Conservation (phyloP, 371 early-diverging fungal species). For the Rhizopus delemar region DNA sequence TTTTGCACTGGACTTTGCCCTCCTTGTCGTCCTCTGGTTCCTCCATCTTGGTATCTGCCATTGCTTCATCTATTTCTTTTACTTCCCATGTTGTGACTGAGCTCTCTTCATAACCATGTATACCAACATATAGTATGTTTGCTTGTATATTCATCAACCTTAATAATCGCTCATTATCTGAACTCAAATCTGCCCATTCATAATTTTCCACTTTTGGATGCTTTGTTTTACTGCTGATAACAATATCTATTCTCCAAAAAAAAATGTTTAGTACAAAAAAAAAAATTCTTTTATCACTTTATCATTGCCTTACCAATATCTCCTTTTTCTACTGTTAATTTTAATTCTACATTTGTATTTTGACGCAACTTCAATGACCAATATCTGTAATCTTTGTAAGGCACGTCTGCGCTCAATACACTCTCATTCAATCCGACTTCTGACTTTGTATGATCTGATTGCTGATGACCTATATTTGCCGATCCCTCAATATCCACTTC, state of each 20-base stretch:
- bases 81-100: constrained; percentile 34
- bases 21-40: constrained; percentile 21
- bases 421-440: constrained; percentile 3
- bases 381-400: constrained; percentile 29
- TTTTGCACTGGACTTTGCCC: constrained; percentile 62
- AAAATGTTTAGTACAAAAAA: neutral
- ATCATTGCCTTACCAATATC: constrained; percentile 35
- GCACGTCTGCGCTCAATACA: constrained; percentile 3
- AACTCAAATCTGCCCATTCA: constrained; percentile 40
- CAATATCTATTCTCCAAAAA: constrained; percentile 30
- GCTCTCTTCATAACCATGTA: constrained; percentile 41
- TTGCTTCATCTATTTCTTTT: neutral
- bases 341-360: constrained; percentile 4
- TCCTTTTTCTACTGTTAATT: constrained; percentile 30
- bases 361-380: constrained; percentile 29
- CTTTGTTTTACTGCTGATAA: constrained; percentile 24
- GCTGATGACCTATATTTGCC: constrained; percentile 1
- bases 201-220: constrained; percentile 39
- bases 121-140: constrained; percentile 35
- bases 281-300: neutral
- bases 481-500: constrained; percentile 76
- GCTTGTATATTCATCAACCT: constrained; percentile 3
- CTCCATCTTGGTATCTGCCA: neutral
- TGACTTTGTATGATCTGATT: constrained; percentile 6
- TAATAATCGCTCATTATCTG: constrained; percentile 27